Evolutionary conservation across 225 moss, liverwort and hornwort genomes (phyloP).

Genomic region (Straminergon stramineum): DNA sequence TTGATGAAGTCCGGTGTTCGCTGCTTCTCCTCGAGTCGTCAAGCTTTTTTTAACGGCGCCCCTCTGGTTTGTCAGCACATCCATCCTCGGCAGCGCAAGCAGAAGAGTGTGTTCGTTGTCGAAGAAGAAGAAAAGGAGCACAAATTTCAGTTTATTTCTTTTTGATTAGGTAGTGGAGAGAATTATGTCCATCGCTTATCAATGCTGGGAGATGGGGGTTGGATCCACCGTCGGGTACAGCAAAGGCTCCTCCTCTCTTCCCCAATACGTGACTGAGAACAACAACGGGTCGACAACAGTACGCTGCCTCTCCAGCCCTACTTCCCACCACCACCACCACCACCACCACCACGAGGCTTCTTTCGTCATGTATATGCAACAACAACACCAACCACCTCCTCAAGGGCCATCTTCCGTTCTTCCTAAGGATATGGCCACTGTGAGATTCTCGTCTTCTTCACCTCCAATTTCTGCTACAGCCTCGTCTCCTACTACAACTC

Average conservation of each 20-base stretch:
- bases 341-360: conserved; percentile 10
- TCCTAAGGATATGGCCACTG: background rate
- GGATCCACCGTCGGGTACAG: conserved; percentile 38
- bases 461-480: background rate
- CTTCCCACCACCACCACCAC: background rate
- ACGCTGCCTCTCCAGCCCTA: conserved; percentile 14
- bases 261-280: conserved; percentile 27
- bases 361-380: conserved; percentile 32
- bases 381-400: background rate
- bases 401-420: background rate
- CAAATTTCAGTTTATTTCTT: conserved; percentile 20
- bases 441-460: conserved; percentile 1
- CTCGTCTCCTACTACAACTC: background rate
- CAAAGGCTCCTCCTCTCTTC: conserved; percentile 16
- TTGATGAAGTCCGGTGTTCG: conserved; percentile 31
- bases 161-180: conserved; percentile 5
- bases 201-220: conserved; percentile 54
- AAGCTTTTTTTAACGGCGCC: conserved; percentile 6
- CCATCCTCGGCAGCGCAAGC: conserved; percentile 41
- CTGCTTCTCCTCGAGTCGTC: background rate
- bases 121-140: background rate
- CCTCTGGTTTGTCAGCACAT: conserved; percentile 27
- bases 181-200: conserved; percentile 49
- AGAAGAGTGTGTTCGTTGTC: conserved; percentile 3
- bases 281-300: conserved; percentile 19